phyloP scores from a whole-genome alignment of 352 stramenopile species.

The Phytophthora niederhauseri region DNA sequence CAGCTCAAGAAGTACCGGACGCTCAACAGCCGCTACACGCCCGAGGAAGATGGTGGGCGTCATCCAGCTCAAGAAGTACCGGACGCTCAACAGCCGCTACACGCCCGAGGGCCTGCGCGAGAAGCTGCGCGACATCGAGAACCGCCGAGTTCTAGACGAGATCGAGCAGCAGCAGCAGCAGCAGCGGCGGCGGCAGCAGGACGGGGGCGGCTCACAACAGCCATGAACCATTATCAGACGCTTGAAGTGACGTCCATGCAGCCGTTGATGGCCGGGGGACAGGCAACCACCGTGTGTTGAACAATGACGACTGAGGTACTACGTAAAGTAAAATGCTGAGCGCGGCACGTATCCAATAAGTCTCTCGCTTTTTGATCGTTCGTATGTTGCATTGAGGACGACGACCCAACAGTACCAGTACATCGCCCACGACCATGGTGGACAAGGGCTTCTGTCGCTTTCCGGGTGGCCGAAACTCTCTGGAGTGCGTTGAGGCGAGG shows the following conservation, averaged over 20 bases:
- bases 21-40: constrained; percentile 93
- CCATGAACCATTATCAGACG: not conserved
- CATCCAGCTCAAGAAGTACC: constrained; percentile 98
- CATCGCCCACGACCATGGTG: not conserved
- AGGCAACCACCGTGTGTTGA: not conserved
- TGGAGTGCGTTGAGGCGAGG: not conserved
- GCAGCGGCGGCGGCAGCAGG: not conserved
- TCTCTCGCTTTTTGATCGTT: constrained; percentile 6
- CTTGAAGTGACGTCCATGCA: constrained; percentile 11
- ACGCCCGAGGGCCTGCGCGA: constrained; percentile 78
- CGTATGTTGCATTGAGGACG: constrained; percentile 7
- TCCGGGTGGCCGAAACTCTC: not conserved
- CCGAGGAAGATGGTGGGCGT: constrained; percentile 95
- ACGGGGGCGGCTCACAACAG: not conserved
- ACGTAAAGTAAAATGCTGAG: not conserved
- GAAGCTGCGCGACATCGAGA: constrained; percentile 59
- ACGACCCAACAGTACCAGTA: not conserved
- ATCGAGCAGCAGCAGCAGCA: constrained; percentile 2
- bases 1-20: constrained; percentile 98
- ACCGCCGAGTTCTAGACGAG: constrained; percentile 33
- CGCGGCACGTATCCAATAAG: not conserved
- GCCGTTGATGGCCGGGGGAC: not conserved
- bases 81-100: constrained; percentile 94
- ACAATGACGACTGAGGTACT: not conserved
- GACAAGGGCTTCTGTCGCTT: not conserved